phyloP scores from a whole-genome alignment of 768 basidiomycete genomes.

The Mycena leptocephala region DNA sequence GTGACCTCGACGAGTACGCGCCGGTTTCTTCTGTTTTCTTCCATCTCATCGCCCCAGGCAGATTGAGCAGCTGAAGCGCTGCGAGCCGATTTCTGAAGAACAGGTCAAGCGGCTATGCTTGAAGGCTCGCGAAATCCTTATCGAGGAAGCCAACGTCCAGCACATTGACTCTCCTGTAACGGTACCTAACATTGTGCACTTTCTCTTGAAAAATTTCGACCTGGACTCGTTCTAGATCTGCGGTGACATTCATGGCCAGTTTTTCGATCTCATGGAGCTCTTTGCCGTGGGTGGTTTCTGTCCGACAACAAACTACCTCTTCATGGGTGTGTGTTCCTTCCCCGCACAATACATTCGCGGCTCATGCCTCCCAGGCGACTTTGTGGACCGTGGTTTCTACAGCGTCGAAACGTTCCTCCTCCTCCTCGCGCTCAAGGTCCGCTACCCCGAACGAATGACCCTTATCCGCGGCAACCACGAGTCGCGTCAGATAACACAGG shows the following conservation, averaged over 20 bases:
- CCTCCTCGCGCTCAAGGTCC: conserved; percentile 94
- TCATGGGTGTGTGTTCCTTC: conserved; percentile 85
- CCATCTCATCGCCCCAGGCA: conserved; percentile 69
- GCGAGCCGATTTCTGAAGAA: conserved; percentile 96
- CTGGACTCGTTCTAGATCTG: conserved; percentile 72
- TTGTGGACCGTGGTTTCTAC: conserved; percentile 98
- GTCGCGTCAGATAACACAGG: conserved; percentile 96
- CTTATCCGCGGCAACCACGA: conserved; percentile 99
- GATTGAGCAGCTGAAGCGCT: conserved; percentile 94
- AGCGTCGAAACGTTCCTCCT: conserved; percentile 97
- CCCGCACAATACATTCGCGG: conserved; percentile 28
- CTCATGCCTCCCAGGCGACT: conserved; percentile 81
- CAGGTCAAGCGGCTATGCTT: conserved; percentile 96
- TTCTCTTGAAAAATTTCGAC: conserved; percentile 28
- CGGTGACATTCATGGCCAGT: conserved; percentile 98
- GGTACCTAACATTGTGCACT: conserved; percentile 64
- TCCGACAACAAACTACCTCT: conserved; percentile 95
- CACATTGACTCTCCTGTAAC: conserved; percentile 97
- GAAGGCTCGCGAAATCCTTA: conserved; percentile 96
- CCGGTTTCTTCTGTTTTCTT: neutral
- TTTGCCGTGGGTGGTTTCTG: conserved; percentile 95
- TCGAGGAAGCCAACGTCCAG: conserved; percentile 98
- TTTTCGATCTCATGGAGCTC: conserved; percentile 96
- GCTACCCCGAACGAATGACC: conserved; percentile 97
- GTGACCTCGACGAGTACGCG: conserved; percentile 37